Evolutionary conservation across 2,329 filamentous ascomycete species (phyloP).

Genomic region (Colletotrichum viniferum): DNA sequence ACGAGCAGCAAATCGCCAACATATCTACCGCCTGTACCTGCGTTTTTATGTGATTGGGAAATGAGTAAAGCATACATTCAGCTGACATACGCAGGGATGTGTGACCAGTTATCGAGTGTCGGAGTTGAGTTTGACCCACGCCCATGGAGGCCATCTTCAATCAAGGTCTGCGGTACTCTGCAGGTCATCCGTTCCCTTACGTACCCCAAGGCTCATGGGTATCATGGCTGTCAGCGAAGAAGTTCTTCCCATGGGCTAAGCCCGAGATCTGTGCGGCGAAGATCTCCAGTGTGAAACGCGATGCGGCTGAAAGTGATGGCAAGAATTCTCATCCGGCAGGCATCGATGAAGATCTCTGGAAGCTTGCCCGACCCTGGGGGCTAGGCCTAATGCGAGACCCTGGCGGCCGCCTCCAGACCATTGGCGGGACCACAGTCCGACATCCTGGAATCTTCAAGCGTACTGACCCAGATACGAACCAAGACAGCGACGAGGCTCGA

Average conservation of each 20-base stretch:
- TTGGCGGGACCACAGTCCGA: slow-evolving; percentile 46
- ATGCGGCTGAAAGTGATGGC: slow-evolving; percentile 42
- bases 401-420: slow-evolving; percentile 43
- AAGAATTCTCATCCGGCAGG: slow-evolving; percentile 26
- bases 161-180: neutral
- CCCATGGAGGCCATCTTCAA: neutral
- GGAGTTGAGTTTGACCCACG: slow-evolving; percentile 51
- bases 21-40: slow-evolving; percentile 41
- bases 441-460: slow-evolving; percentile 54
- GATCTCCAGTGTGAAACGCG: slow-evolving; percentile 25
- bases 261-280: neutral
- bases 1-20: slow-evolving; percentile 49
- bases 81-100: slow-evolving; percentile 48
- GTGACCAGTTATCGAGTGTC: slow-evolving; percentile 56
- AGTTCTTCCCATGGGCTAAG: neutral
- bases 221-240: neutral
- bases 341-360: slow-evolving; percentile 21
- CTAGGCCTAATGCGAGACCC: slow-evolving; percentile 48
- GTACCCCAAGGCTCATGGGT: neutral
- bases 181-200: neutral
- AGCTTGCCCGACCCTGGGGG: slow-evolving; percentile 51
- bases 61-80: neutral
- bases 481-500: slow-evolving; percentile 42
- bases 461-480: slow-evolving; percentile 42
- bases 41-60: neutral